phyloP scores from a whole-genome alignment of 202 grass and related monocot genomes.

The Dendrocalamus latiflorus region DNA sequence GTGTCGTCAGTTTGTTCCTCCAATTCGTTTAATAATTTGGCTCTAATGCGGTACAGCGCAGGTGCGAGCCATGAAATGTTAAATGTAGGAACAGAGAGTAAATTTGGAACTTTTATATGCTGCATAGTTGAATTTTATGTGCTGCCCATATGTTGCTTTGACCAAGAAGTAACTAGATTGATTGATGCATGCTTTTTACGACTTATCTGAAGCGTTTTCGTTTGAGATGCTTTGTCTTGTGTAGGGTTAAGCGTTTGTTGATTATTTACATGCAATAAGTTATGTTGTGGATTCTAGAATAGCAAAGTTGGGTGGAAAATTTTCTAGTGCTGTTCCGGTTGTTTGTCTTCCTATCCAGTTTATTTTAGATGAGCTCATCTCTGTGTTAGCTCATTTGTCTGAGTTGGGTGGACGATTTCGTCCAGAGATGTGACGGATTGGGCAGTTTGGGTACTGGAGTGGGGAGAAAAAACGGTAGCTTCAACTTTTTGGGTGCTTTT shows the following conservation, averaged over 20 bases:
- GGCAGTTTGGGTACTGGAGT: not conserved
- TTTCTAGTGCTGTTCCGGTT: not conserved
- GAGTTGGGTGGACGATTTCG: slow-evolving; percentile 16
- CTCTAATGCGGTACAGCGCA: not conserved
- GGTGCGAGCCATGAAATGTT: not conserved
- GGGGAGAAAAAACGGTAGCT: slow-evolving; percentile 9
- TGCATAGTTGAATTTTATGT: slow-evolving; percentile 3
- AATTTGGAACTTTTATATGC: not conserved
- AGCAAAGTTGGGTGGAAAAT: not conserved
- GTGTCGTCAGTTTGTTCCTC: too few species aligned
- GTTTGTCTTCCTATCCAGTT: not conserved
- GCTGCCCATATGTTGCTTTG: not conserved
- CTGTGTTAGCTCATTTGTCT: too few species aligned
- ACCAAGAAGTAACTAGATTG: not conserved
- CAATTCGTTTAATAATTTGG: too few species aligned
- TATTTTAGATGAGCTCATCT: not conserved
- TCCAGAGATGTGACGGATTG: slow-evolving; percentile 7
- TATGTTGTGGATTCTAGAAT: not conserved
- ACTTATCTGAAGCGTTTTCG: not conserved
- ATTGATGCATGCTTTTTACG: not conserved
- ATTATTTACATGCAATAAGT: not conserved
- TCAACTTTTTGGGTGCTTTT: slow-evolving; percentile 12
- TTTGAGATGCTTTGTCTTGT: not conserved
- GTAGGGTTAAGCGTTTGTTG: slow-evolving; percentile 7
- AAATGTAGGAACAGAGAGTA: not conserved